Percentiles rank a stretch among this genome's conserved stretches.
Conservation (phyloP, 306 rosid genomes). For the Cicer pinnatifidum region DNA sequence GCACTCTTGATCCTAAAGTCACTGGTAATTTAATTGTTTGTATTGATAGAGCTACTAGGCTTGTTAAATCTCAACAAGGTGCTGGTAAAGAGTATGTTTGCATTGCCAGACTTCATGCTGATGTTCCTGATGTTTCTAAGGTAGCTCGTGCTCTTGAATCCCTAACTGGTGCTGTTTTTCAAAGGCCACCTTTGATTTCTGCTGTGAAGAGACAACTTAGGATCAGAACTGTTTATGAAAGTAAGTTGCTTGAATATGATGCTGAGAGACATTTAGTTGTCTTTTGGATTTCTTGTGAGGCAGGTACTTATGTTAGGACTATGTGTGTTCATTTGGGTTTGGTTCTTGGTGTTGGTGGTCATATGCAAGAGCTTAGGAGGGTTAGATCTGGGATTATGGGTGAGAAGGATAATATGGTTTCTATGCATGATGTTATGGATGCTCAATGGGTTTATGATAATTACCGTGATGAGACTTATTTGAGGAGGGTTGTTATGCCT, state of each 20-base stretch:
- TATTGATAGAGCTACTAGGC: constrained; percentile 6
- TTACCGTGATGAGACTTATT: neutral
- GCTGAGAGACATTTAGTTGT: constrained; percentile 24
- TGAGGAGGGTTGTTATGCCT: constrained; percentile 29
- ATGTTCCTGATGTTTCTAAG: constrained; percentile 16
- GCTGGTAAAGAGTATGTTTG: constrained; percentile 12
- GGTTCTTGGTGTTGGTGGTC: constrained; percentile 22
- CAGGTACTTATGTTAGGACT: constrained; percentile 28
- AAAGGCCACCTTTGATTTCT: constrained; percentile 25
- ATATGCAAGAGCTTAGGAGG: constrained; percentile 30
- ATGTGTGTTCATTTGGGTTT: constrained; percentile 31
- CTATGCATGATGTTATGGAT: constrained; percentile 28
- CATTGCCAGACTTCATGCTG: neutral
- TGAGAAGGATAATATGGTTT: constrained; percentile 26
- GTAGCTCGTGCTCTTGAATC: constrained; percentile 34
- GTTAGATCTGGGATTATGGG: constrained; percentile 24
- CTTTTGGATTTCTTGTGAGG: constrained; percentile 23
- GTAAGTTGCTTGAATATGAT: constrained; percentile 22
- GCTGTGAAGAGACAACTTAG: constrained; percentile 25
- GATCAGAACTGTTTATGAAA: constrained; percentile 26
- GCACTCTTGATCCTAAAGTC: constrained; percentile 14
- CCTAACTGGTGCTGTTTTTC: constrained; percentile 25
- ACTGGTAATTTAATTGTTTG: constrained; percentile 22
- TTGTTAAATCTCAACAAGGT: constrained; percentile 12
- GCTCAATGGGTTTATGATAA: constrained; percentile 3